Base-by-base conservation (phyloP, 2,329 filamentous ascomycete species). In the Blastomyces emzantsi region DNA sequence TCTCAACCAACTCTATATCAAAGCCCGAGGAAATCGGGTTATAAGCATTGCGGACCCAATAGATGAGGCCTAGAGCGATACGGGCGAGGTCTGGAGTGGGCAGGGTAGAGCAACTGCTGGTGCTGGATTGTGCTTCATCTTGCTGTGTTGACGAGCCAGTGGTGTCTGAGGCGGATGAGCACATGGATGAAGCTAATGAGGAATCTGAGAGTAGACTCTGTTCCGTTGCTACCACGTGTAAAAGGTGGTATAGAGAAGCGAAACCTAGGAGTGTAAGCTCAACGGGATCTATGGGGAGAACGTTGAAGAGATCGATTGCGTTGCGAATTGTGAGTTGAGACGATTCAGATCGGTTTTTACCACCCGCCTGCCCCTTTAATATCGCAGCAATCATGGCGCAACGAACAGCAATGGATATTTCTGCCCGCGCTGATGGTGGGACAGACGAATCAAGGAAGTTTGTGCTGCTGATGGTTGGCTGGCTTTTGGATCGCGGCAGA, bases 321-420 rank as follows among this genome's bases (percentile, higher is more conserved):
- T 73, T 77, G n/a, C 75, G 70, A 36, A 75, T 70, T 1, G 75
- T 77, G 57, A 78, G 73, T 1, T 71, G 72, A 11, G 73, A 67
- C 0, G 76, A 75, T 1, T 76, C 65, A 30, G 72, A 70, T 0
- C 66, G 69, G 45, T 74, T 72, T 13, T 66, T 73, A 3, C 66
- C 73, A 3, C 68, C 70, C 8, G 71, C 65, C 70, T 77, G 70
- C 6, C 73, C 73, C 3, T 78, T 76, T 55, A 81, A 72, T 11
- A 85, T 79, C 3, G 80, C 78, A 0, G 83, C 79, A 63, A 85
- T 83, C 73, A 86, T 85, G 13, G 84, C 83, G 54, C 85, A 79
- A 7, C 83, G 83, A 49, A 86, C 79, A 3, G 83, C 82, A 61
- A 82, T 82, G 61, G 78, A 78, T 13, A 87, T 80, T 64, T 87